Conservation (phyloP, 2,329 filamentous ascomycete species). For the Colletotrichum spinosum region DNA sequence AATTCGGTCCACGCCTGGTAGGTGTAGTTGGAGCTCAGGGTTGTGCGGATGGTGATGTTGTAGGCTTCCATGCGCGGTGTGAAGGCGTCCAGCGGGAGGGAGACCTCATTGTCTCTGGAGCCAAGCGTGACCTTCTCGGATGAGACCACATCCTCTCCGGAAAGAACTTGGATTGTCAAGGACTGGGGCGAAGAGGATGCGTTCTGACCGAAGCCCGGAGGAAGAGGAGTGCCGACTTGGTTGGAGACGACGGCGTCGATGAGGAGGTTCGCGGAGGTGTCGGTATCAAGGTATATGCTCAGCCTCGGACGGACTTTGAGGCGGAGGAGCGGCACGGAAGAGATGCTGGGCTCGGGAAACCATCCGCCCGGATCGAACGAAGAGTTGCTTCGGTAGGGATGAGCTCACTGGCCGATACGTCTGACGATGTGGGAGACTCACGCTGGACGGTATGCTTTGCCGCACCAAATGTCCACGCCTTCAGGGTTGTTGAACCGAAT, state of each 20-base stretch:
- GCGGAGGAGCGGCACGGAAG: conserved; percentile 50
- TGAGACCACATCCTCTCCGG: conserved; percentile 47
- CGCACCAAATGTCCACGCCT: conserved; percentile 35
- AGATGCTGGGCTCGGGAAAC: conserved; percentile 49
- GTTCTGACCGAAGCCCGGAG: conserved; percentile 31
- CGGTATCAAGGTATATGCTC: conserved; percentile 58
- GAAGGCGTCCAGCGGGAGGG: conserved; percentile 51
- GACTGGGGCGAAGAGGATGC: conserved; percentile 39
- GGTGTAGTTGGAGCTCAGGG: conserved; percentile 7
- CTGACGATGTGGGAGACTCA: background rate
- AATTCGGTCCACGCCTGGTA: conserved; percentile 44
- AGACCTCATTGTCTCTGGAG: conserved; percentile 48
- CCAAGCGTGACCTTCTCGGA: conserved; percentile 48
- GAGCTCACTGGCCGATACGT: background rate
- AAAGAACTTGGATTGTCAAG: conserved; percentile 52
- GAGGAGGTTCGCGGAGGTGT: conserved; percentile 54
- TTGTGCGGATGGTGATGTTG: conserved; percentile 49
- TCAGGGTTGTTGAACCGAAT: conserved; percentile 31
- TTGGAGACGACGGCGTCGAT: conserved; percentile 56
- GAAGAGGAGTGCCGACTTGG: conserved; percentile 53
- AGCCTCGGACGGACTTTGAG: conserved; percentile 59
- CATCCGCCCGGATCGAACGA: conserved; percentile 59
- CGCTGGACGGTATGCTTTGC: conserved; percentile 31
- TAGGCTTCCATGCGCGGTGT: conserved; percentile 52
- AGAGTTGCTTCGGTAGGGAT: conserved; percentile 43